Evolutionary conservation across 805 yeast species (phyloP).

Genomic region (Peterozyma toletana): DNA sequence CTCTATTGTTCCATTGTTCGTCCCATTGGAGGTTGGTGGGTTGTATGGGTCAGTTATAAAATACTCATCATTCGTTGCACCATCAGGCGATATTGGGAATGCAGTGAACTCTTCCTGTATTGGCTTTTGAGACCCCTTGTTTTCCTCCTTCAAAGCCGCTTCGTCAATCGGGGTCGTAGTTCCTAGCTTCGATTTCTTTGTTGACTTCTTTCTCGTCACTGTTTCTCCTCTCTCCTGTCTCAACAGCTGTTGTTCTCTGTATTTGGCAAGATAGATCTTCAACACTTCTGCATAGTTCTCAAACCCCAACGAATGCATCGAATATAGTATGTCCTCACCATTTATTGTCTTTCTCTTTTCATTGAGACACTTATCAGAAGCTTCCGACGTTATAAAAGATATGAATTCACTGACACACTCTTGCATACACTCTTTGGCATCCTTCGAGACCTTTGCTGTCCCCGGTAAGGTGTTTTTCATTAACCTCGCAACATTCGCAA

Average conservation of each 20-base stretch:
- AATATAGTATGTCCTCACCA: slow-evolving; percentile 61
- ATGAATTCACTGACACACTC: slow-evolving; percentile 66
- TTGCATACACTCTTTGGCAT: slow-evolving; percentile 72
- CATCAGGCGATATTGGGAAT: neutral
- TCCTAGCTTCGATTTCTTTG: neutral
- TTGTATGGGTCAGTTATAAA: neutral
- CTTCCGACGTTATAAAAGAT: slow-evolving; percentile 60
- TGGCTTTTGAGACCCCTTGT: neutral
- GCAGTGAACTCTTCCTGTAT: neutral
- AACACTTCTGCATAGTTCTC: slow-evolving; percentile 66
- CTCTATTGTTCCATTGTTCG: neutral
- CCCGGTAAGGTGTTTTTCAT: slow-evolving; percentile 71
- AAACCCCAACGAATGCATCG: slow-evolving; percentile 59
- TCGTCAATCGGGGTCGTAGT: neutral
- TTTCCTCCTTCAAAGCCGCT: neutral
- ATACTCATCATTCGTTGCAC: neutral
- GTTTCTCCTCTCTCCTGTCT: slow-evolving; percentile 59
- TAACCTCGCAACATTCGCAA: slow-evolving; percentile 62
- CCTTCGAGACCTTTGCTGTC: slow-evolving; percentile 72
- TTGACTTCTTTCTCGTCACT: neutral
- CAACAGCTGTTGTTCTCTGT: slow-evolving; percentile 67
- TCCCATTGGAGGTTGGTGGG: too few relatives aligned
- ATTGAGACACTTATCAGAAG: slow-evolving; percentile 53
- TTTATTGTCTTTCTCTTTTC: slow-evolving; percentile 66
- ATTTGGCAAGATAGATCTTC: slow-evolving; percentile 62